A percentile compares a stretch with the other conserved stretches of the same genome.
phyloP scores from a whole-genome alignment of 192 early-diverging fungal genomes.

The Fimicolochytrium jonesii region DNA sequence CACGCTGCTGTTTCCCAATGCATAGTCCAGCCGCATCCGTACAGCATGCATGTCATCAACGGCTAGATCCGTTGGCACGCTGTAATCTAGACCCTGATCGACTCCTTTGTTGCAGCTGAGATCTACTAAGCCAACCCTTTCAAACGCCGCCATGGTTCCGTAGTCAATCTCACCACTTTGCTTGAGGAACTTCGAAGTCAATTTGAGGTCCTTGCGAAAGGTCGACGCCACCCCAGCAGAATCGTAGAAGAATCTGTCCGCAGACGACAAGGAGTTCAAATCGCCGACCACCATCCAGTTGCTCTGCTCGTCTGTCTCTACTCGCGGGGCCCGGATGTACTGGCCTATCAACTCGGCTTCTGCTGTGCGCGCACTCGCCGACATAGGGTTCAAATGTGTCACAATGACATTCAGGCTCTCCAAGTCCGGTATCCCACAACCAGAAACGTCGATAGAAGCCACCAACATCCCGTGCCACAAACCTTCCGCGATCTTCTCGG shows the following conservation, averaged over 20 bases:
- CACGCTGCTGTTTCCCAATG: background rate
- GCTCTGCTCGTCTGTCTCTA: background rate
- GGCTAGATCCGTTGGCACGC: conserved; percentile 3
- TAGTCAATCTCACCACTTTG: conserved; percentile 1
- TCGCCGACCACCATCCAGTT: conserved; percentile 8
- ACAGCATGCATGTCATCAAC: conserved; percentile 14
- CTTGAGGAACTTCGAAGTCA: conserved; percentile 1
- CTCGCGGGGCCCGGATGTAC: background rate
- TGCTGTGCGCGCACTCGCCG: background rate
- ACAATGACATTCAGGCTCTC: background rate
- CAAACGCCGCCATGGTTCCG: background rate
- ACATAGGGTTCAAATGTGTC: conserved; percentile 14
- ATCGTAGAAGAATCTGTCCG: background rate
- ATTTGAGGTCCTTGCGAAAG: background rate
- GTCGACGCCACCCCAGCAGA: background rate
- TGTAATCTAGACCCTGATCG: background rate
- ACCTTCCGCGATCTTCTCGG: background rate
- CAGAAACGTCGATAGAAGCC: background rate
- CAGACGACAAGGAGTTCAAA: conserved; percentile 7
- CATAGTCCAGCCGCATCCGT: conserved; percentile 14
- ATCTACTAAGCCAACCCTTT: background rate
- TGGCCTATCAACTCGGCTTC: background rate
- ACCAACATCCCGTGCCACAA: conserved; percentile 7
- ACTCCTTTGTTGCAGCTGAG: background rate
- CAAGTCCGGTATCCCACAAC: background rate